Base-by-base conservation (phyloP, 768 basidiomycete genomes). In the Boletus insuetus region DNA sequence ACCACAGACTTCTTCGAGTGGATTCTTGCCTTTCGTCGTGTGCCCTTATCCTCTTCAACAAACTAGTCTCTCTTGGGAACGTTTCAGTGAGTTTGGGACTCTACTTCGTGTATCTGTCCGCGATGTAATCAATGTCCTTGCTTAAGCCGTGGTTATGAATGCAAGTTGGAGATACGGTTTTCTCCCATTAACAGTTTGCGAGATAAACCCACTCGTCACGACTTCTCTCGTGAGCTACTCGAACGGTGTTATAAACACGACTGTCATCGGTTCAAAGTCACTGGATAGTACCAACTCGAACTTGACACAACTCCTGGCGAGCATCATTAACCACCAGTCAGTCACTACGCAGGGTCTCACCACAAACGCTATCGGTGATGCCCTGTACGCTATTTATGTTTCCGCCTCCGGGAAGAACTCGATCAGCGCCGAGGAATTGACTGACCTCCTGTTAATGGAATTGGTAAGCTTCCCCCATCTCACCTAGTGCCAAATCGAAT, bases 311-410 rank as follows among this genome's bases (percentile, higher is more conserved):
- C 64, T 61, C 54, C 29, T 64, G 31, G 59, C 59, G 4, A 48
- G 50, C 8, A 46, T 58, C 10, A 10, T 43, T 5, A 39, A 47
- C 13, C 49, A 55, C 24, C 62, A 61, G 12, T 32, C 51, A 8
- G 39, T 20, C 29, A 58, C 38, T 4, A 32, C 62, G 7, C 64
- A 66, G 20, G 43, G 62, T 7, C 37, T 64, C 42, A 38, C 41
- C 6, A 34, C 54, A 2, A 66, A 66, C 16, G 12, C 57, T 0
- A 53, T 66, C 11, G 64, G 62, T 3, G 64, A 66, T 40, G 59
- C 59, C 17, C 19, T 66, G 13, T 61, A 58, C 35, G 53, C 64
- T 0, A 49, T 61, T 4, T 48, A 44, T 22, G 11, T 57, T 19
- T 55, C 56, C 6, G 17, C 53, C 14, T 44, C 44, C 7, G 20